Evolutionary conservation across 1,284 basidiomycete genomes (phyloP).

Genomic region (Papiliotrema laurentii): DNA sequence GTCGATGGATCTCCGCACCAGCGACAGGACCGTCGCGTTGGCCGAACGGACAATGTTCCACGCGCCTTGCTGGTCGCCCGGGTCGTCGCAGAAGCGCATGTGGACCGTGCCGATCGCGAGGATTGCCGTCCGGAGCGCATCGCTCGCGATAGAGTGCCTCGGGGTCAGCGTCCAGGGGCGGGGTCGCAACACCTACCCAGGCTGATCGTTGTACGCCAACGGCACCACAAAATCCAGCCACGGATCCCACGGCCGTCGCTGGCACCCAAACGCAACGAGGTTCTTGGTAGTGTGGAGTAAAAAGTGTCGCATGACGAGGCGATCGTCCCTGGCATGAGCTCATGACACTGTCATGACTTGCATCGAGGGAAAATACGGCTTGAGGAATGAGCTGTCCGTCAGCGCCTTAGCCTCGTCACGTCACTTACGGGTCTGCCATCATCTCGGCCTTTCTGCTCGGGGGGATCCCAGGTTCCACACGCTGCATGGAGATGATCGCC

Average conservation of each 20-base stretch:
- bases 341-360: slow-evolving; percentile 10
- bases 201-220: slow-evolving; percentile 35
- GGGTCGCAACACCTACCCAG: slow-evolving; percentile 22
- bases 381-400: slow-evolving; percentile 30
- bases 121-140: slow-evolving; percentile 38
- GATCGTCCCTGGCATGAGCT: slow-evolving; percentile 27
- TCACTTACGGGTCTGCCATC: slow-evolving; percentile 42
- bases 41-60: slow-evolving; percentile 30
- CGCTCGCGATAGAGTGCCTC: slow-evolving; percentile 29
- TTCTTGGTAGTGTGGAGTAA: slow-evolving; percentile 36
- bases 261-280: slow-evolving; percentile 39
- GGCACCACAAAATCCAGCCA: slow-evolving; percentile 40
- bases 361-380: slow-evolving; percentile 39
- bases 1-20: slow-evolving; percentile 26
- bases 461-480: slow-evolving; percentile 20
- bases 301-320: slow-evolving; percentile 43
- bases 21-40: slow-evolving; percentile 24
- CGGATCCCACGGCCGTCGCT: slow-evolving; percentile 37
- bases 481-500: slow-evolving; percentile 12
- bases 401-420: neutral
- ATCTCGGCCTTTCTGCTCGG: slow-evolving; percentile 22
- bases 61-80: slow-evolving; percentile 29
- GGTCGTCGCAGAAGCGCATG: slow-evolving; percentile 31
- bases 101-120: slow-evolving; percentile 41
- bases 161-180: too few species aligned